Evolutionary conservation across 768 basidiomycete species (phyloP).

Genomic region (Agaricus bisporus): DNA sequence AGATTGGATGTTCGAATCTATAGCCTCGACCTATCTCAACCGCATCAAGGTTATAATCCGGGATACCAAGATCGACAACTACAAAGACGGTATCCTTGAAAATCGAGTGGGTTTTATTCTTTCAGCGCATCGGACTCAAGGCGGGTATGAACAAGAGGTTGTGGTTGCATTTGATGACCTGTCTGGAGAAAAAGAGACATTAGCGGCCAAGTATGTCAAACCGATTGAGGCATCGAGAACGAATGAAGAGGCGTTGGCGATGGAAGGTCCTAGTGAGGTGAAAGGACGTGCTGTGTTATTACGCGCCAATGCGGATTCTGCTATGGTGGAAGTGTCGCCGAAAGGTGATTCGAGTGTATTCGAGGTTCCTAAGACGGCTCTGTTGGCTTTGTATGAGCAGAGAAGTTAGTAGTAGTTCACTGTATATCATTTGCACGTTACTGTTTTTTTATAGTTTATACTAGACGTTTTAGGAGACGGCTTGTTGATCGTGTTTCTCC

Average conservation of each 20-base stretch:
- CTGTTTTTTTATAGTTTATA: not conserved
- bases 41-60: conserved; percentile 35
- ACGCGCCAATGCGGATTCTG: conserved; percentile 28
- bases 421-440: not conserved
- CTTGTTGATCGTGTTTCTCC: no score
- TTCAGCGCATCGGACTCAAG: conserved; percentile 24
- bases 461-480: no score
- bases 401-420: not conserved
- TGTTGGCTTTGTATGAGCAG: conserved; percentile 28
- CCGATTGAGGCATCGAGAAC: conserved; percentile 22
- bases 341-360: conserved; percentile 29
- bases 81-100: conserved; percentile 32
- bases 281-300: conserved; percentile 28
- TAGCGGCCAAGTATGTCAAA: conserved; percentile 23
- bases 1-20: conserved; percentile 36
- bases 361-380: conserved; percentile 26
- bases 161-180: conserved; percentile 24
- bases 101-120: conserved; percentile 22
- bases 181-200: conserved; percentile 20
- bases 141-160: conserved; percentile 30
- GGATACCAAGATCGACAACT: conserved; percentile 27
- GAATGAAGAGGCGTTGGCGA: conserved; percentile 44
- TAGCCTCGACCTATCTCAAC: conserved; percentile 20
- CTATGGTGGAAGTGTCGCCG: conserved; percentile 30
- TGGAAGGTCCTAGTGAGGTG: conserved; percentile 37